Evolutionary conservation across 2,329 filamentous ascomycete genomes (phyloP), one percentile per base, ranked within the genome.

Genomic region (Blastomyces percursus): DNA sequence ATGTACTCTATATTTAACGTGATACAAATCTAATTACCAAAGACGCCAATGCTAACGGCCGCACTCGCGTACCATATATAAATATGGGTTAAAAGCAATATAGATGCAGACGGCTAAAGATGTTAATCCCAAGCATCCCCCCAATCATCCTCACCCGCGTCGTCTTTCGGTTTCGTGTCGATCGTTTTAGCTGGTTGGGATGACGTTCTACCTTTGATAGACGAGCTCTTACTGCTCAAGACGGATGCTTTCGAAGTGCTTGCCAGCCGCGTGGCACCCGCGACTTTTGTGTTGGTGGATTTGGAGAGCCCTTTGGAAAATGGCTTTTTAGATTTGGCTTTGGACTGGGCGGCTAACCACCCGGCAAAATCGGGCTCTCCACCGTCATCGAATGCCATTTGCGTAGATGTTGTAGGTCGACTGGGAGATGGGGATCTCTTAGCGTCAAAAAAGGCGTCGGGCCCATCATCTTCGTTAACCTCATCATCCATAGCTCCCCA

Each of bases 321-420:
- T 2, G 87, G 78, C 67, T 89, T 94, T 68, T 81, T 82, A 1
- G 75, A 69, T 77, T 95, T 96, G 66, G 88, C 84, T 66, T 87
- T 82, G 6, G 88, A 85, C 72, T 96, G 91, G 14, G 92, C 91
- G 14, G 90, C 91, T 27, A 97, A 76, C 92, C 94, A 97, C 5
- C 91, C 92, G 5, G 91, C 93, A 75, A 99, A 97, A 74, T 97
- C 94, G 0, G 93, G 93, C 73, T 99, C 93, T 2, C 87, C 86
- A 32, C 89, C 86, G 68, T 96, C 91, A 64, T 93, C 90, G 66
- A 88, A 93, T 0, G 87, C 81, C 7, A 81, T 77, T 27, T 11
- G 56, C 9, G 56, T n/a, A 21, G 56, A 27, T 48, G 56, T 32
- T 46, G 73, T 69, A 19, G 76, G 68, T 38, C 73, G 69, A 9